phyloP scores from a whole-genome alignment of 768 basidiomycete genomes.

The Pleurotus eryngii region DNA sequence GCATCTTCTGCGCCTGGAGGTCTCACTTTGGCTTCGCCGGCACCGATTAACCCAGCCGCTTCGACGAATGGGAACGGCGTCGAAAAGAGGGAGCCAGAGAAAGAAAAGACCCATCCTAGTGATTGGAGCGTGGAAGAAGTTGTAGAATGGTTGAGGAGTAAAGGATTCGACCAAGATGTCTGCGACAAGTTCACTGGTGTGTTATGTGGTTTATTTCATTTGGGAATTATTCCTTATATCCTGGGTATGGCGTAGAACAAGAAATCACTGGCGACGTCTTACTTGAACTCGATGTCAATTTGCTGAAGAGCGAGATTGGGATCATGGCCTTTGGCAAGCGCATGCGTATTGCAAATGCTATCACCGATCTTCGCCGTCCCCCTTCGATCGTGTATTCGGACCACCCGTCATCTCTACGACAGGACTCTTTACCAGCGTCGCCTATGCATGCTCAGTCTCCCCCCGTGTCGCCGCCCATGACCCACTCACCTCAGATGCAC shows the following conservation, averaged over 20 bases:
- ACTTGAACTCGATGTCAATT: conserved; percentile 86
- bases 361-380: conserved; percentile 78
- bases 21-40: conserved; percentile 9
- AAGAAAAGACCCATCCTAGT: conserved; percentile 45
- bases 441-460: conserved; percentile 15
- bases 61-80: conserved; percentile 14
- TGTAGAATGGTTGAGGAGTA: conserved; percentile 78
- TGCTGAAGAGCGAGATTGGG: conserved; percentile 92
- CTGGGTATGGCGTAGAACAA: conserved; percentile 61
- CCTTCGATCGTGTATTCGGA: conserved; percentile 59
- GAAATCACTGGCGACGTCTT: conserved; percentile 98
- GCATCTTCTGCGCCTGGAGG: conserved; percentile 22
- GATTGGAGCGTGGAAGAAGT: conserved; percentile 92
- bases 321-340: conserved; percentile 94
- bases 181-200: conserved; percentile 84
- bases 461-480: conserved; percentile 27
- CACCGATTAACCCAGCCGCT: conserved; percentile 12
- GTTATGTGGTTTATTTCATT: conserved; percentile 19
- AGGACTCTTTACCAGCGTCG: conserved; percentile 30
- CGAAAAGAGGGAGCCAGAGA: conserved; percentile 20
- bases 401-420: conserved; percentile 23
- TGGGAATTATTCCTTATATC: not conserved
- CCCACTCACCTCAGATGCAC: conserved; percentile 25
- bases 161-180: conserved; percentile 82
- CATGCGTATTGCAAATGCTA: conserved; percentile 88